Evolutionary conservation across 2,329 filamentous ascomycete species (phyloP), one percentile per base, ranked within the genome.

Genomic region (Aotearoamyces nothofagi): DNA sequence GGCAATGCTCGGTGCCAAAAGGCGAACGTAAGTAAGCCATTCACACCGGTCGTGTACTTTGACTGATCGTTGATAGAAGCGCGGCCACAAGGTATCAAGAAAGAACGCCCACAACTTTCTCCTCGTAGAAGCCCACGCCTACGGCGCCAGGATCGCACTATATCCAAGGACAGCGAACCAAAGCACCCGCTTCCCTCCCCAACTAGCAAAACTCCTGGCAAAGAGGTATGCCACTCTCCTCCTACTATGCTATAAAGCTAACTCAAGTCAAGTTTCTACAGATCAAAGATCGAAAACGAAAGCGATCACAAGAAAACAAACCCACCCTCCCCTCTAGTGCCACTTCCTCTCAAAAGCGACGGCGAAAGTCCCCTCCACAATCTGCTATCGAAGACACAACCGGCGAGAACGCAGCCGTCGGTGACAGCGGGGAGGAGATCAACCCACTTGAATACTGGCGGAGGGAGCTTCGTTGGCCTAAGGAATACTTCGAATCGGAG

Each of bases 401-500:
- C 19, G 22, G 23, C 36, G 31, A 40, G 31, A 30, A 32, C 17
- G 17, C 24, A 29, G 30, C 15, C 15, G 28, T 17, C 22, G 25
- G 27, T 29, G 15, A 28, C 20, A 27, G 15, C 26, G 33, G 24
- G 22, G 28, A 42, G 16, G 30, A 45, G 19, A 39, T 39, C 31
- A 39, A 44, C 30, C 39, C 36, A 37, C 29, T 50, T 38, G 29
- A 35, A 34, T 43, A 46, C 37, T 49, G 37, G 44, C 42, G 27
- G 15, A 22, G 36, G 32, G 37, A 42, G 29, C 8, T 27, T 15
- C 27, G 26, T 32, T 46, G 41, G 48, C 46, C 40, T 31, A 38
- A 38, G 41, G 38, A 41, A 41, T 46, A 44, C 31, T 46, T 44
- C 30, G 22, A 36, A 35, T 32, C 27, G 40, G 35, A 35, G n/a